Evolutionary conservation across 225 moss, liverwort and hornwort species (phyloP).

Genomic region (Physcomitrellopsis africana): DNA sequence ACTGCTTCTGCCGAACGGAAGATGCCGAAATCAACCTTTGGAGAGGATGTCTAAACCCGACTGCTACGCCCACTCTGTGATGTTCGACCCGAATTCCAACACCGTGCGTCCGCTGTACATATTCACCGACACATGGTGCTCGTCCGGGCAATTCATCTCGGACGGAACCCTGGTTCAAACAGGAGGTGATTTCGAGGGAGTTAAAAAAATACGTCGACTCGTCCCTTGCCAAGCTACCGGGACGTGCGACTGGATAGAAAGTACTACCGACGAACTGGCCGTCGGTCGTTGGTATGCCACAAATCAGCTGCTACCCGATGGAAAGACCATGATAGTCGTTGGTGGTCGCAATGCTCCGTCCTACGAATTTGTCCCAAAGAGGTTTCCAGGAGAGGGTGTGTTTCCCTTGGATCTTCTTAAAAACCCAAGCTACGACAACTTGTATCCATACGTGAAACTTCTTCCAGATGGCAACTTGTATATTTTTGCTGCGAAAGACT

Average conservation of each 20-base stretch:
- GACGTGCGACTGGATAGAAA: constrained; percentile 37
- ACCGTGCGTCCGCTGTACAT: constrained; percentile 26
- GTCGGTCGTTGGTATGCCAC: constrained; percentile 28
- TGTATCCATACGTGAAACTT: constrained; percentile 33
- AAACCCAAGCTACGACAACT: constrained; percentile 3
- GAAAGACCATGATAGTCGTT: constrained; percentile 15
- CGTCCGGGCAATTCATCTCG: constrained; percentile 19
- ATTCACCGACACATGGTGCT: constrained; percentile 35
- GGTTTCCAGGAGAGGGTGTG: neutral
- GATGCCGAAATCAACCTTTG: neutral
- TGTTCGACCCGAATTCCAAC: constrained; percentile 28
- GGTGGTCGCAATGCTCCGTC: constrained; percentile 22
- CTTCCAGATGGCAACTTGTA: constrained; percentile 39
- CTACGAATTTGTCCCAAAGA: constrained; percentile 37
- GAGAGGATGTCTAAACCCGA: constrained; percentile 14
- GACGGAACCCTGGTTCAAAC: constrained; percentile 38
- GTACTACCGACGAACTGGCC: neutral
- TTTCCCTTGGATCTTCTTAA: constrained; percentile 15
- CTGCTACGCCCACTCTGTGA: constrained; percentile 38
- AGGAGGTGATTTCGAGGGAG: constrained; percentile 30
- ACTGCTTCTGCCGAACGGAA: neutral
- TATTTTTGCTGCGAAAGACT: constrained; percentile 31
- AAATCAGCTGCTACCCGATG: constrained; percentile 37
- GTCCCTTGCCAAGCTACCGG: constrained; percentile 17
- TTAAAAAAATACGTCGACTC: constrained; percentile 21